Conservation (phyloP, 2,329 filamentous ascomycete species). For the Aspergillaceae sp. region DNA sequence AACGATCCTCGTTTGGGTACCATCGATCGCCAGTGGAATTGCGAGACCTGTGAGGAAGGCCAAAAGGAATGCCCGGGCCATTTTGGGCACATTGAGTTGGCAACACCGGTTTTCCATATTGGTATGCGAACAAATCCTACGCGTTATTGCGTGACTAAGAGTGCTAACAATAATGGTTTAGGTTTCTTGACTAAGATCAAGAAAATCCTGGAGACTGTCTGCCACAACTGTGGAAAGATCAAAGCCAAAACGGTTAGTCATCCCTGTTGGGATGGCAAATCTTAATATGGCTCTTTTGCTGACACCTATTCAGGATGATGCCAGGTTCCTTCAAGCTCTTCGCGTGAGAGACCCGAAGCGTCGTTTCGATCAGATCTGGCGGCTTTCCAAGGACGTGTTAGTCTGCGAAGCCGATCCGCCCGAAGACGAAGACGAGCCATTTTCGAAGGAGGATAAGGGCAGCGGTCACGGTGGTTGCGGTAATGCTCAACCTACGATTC, state of each 20-base stretch:
- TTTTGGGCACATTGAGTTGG: constrained; percentile 97
- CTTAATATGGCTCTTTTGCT: constrained; percentile 43
- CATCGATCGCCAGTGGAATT: constrained; percentile 91
- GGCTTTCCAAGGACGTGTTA: constrained; percentile 79
- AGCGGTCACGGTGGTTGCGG: constrained; percentile 82
- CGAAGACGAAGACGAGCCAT: constrained; percentile 58
- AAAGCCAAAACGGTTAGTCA: constrained; percentile 95
- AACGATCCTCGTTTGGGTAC: constrained; percentile 95
- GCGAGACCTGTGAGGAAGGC: constrained; percentile 89
- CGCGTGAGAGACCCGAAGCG: constrained; percentile 83
- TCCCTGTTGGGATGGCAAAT: constrained; percentile 50
- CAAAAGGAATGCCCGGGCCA: constrained; percentile 96
- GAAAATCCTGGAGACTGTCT: constrained; percentile 97
- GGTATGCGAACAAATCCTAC: constrained; percentile 37
- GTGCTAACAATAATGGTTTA: constrained; percentile 32
- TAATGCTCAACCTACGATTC: constrained; percentile 78
- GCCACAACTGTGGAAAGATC: constrained; percentile 97
- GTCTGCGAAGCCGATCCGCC: constrained; percentile 72
- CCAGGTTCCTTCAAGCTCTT: constrained; percentile 73
- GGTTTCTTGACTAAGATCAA: constrained; percentile 99
- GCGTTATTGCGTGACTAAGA: not conserved
- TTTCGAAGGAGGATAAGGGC: constrained; percentile 53
- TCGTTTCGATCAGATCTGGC: constrained; percentile 88
- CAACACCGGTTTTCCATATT: constrained; percentile 87
- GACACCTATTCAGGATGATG: constrained; percentile 60